Base-by-base conservation (phyloP, 164 flowering plant species). In the Saururus chinensis region DNA sequence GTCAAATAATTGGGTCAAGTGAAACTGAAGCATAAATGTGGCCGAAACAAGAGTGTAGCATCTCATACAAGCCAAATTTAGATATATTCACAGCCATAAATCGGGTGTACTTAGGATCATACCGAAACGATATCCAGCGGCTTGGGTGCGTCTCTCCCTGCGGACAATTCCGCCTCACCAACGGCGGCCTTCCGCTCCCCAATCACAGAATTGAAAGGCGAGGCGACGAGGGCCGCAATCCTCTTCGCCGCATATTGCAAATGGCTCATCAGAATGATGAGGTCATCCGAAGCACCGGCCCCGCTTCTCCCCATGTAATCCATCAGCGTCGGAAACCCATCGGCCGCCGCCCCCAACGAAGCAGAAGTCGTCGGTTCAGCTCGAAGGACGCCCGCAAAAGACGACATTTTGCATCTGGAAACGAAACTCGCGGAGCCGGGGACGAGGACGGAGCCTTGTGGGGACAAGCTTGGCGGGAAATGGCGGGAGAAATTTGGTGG, bases 51-150 rank as follows among this genome's bases (percentile, higher is more conserved):
- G 37, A 30, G 6, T 30, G 37, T 30, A 30, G 6, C 37, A 30
- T 30, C 37, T 30, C 37, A 30, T 30, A 6, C 2, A 30, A 30
- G 37, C 37, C 37, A 30, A 30, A 2, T 2, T 30, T 6, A 30
- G 37, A 30, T 30, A 30, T 30, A 30, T 30, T 2, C 37, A 30
- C 6, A 30, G 6, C 37, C 37, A 2, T 2, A 30, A 30, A 30
- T 30, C 37, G 37, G 37, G 37, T 30, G 37, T 30, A 30, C 37
- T 30, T 12, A 12, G 4, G 17, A 45, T 12, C 49, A 45, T 70
- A 89, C 98, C 66, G 96, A 82, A 21, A 89, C 88, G 22, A 88
- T 70, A 63, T 89, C 98, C 24, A 92, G 86, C 0, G 96, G 93
- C 75, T 92, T 92, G 1, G 96, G 89, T n/a, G 77, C 80, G 70